Evolutionary conservation across 78 protist genomes (phyloP).

Genomic region (Ministeria vibrans): DNA sequence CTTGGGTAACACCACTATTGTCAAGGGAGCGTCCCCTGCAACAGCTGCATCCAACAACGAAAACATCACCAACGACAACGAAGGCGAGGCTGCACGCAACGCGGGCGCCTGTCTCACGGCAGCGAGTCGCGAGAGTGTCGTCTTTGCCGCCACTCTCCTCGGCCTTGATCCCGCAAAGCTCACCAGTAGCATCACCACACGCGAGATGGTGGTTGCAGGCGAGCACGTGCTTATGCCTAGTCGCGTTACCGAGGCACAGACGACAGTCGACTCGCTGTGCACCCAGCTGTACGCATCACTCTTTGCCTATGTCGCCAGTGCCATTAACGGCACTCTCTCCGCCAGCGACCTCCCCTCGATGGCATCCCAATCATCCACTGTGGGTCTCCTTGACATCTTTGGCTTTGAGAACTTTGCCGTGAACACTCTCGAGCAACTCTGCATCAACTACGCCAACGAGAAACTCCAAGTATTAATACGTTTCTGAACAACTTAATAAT

Average conservation of each 20-base stretch:
- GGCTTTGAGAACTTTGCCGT: constrained; percentile 74
- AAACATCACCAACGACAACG: no score
- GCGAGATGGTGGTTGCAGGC: neutral
- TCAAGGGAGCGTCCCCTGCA: no score
- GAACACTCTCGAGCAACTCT: constrained; percentile 36
- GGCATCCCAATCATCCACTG: neutral
- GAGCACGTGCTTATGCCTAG: neutral
- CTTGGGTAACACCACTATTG: constrained; percentile 75
- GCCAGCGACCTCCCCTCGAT: neutral
- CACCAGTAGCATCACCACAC: neutral
- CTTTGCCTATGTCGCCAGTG: neutral
- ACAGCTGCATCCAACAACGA: no score
- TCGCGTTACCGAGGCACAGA: neutral
- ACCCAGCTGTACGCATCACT: neutral
- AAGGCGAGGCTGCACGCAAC: no score
- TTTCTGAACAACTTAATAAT: neutral
- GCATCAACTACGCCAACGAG: constrained; percentile 87
- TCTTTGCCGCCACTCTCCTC: no score
- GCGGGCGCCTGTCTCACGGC: no score
- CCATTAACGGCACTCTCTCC: neutral
- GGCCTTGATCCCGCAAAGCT: no score
- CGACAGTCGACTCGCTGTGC: neutral
- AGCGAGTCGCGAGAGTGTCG: no score
- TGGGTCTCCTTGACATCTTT: constrained; percentile 76
- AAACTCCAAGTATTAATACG: constrained; percentile 60